Evolutionary conservation across 805 yeast species (phyloP).

Genomic region (Wickerhamomyces bisporus): DNA sequence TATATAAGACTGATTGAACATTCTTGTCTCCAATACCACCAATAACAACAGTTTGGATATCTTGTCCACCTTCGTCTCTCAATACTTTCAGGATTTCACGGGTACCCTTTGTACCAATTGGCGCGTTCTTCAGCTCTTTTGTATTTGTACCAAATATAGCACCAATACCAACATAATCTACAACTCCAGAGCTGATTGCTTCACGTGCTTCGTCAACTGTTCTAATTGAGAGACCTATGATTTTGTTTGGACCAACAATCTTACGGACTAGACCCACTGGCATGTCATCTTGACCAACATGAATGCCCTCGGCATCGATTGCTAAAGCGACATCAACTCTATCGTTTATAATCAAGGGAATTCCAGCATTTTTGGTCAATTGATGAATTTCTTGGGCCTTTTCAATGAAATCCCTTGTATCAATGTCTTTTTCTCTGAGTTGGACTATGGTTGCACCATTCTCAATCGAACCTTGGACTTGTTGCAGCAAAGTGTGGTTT

Average conservation of each 20-base stretch:
- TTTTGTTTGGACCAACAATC: conserved; percentile 66
- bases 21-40: conserved; percentile 73
- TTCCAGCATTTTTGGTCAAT: conserved; percentile 50
- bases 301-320: conserved; percentile 85
- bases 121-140: conserved; percentile 48
- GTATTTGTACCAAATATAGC: conserved; percentile 72
- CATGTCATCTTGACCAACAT: conserved; percentile 92
- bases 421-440: conserved; percentile 70
- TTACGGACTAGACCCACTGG: conserved; percentile 45
- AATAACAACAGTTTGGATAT: conserved; percentile 64
- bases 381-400: conserved; percentile 57
- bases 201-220: conserved; percentile 47
- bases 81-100: conserved; percentile 47
- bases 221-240: conserved; percentile 75
- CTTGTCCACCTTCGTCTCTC: conserved; percentile 25
- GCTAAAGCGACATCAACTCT: conserved; percentile 88
- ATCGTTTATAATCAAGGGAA: conserved; percentile 83
- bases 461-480: conserved; percentile 55
- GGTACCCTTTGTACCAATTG: conserved; percentile 70
- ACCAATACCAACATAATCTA: conserved; percentile 85
- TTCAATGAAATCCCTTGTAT: conserved; percentile 61
- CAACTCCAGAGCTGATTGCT: conserved; percentile 40
- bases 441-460: conserved; percentile 82
- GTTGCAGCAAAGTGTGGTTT: conserved; percentile 48
- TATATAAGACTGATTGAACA: conserved; percentile 50